Evolutionary conservation across 768 basidiomycete species (phyloP), one percentile per base, ranked within the genome.

Genomic region (Termitomyces sp.): DNA sequence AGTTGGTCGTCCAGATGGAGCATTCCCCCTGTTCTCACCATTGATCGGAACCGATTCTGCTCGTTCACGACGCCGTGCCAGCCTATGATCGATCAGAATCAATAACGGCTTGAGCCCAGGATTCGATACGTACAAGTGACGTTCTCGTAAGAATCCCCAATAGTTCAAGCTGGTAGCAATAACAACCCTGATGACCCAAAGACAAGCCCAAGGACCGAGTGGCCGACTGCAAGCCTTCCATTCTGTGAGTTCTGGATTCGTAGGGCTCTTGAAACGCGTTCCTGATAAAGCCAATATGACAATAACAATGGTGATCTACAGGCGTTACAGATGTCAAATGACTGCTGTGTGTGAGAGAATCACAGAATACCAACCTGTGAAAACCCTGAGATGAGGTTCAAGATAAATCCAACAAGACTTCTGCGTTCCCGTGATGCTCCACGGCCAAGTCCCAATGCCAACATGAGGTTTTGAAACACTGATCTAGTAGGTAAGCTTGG

Each of bases 221-320:
- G 89, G 88, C 17, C 84, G 79, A 48, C 77, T 77, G 64, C 89
- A 91, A 0, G 86, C 86, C 31, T 73, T 66, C 78, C 88, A 88
- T 73, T 91, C 88, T 52, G 77, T 80, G 45, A 75, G 57, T 4
- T 59, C 63, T 2, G 72, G 69, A 42, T 76, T 51, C 0, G 71
- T 76, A 2, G 82, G 83, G 63, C 83, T 87, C 63, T 74, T 73
- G 31, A 76, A 75, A 34, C 74, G 70, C 0, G 83, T 71, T 14
- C 72, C 79, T 6, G 83, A 79, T 38, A 82, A 71, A 8, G 74
- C 77, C 10, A 87, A 72, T 38, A 91, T 64, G 0, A 79, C 74
- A 40, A 83, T 77, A 47, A 88, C 82, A 42, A 78, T 68, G 15
- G 80, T 70, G 40, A 83, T 77, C 88, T 90, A 46, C 15, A 50